Evolutionary conservation across 495 filamentous ascomycete genomes (phyloP), one percentile per base, ranked within the genome.

Genomic region (Acidomyces sp.): DNA sequence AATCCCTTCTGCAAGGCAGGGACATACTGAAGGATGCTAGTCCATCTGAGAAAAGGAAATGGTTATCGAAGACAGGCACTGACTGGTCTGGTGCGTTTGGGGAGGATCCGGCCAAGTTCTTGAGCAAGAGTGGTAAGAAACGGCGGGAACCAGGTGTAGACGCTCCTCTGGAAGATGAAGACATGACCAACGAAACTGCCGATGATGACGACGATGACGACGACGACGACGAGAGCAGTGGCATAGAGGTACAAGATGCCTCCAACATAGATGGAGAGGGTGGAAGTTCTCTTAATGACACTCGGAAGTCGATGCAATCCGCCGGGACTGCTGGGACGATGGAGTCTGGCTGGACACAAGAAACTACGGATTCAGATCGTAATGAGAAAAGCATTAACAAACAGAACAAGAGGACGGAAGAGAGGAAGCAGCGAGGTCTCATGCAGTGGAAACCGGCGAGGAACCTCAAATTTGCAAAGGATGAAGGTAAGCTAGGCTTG

Each of bases 61-160:
- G 88, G 82, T 63, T 93, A 15, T 68, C 75, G 24, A 80, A 77
- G 51, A 74, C 81, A 38, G 88, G 88, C 3, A 75, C 74, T 13
- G 84, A 94, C 57, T 94, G 87, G 88, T 77, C 69, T 28, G 83
- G 82, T n/a, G 82, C 85, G 0, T 94, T 95, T 39, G 75, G 75
- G 5, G 59, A 77, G 13, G 77, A 79, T 41, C 73, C 75, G 2
- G 63, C 67, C 26, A 64, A 68, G 0, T 71, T 68, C 37, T 62
- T 73, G 24, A 66, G 77, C 43, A 54, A 55, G 2, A 49, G 54
- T 13, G 70, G 70, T 3, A 57, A 57, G n/a, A 73, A 72, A 53
- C 53, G 60, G 34, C 64, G 70, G 3, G 71, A 74, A 49, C 69
- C 71, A 4, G 71, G 74, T 10, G 56, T 47, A 2, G 70, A 78